Conservation (phyloP, 371 early-diverging fungal species). For the Mortierella sp. region DNA sequence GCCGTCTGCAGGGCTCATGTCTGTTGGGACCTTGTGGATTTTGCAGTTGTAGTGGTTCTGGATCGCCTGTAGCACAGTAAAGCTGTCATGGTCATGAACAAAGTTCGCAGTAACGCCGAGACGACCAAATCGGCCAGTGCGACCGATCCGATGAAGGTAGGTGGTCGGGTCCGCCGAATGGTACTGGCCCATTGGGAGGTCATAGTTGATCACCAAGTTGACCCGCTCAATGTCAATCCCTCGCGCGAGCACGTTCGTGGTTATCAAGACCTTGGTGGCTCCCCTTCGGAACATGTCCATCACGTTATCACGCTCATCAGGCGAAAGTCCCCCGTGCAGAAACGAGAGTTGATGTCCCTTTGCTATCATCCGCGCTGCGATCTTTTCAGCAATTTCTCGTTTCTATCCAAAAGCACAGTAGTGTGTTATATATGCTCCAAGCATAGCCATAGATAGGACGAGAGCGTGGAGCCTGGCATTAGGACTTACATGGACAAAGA, state of each 20-base stretch:
- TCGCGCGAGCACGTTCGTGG: constrained; percentile 97
- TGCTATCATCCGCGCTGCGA: constrained; percentile 74
- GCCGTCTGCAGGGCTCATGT: constrained; percentile 74
- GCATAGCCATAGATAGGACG: background rate
- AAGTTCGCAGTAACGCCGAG: constrained; percentile 97
- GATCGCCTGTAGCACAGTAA: constrained; percentile 74
- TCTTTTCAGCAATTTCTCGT: constrained; percentile 81
- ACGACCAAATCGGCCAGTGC: constrained; percentile 98
- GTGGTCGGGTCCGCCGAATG: constrained; percentile 85
- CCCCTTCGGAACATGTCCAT: constrained; percentile 93
- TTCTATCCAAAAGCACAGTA: constrained; percentile 46
- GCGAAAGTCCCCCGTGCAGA: constrained; percentile 86
- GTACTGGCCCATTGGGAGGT: constrained; percentile 77
- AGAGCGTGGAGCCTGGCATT: background rate
- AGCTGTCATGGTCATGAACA: constrained; percentile 77
- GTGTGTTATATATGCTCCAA: background rate
- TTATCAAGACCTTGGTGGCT: constrained; percentile 90
- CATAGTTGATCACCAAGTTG: constrained; percentile 97
- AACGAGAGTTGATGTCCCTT: constrained; percentile 84
- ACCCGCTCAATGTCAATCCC: constrained; percentile 98
- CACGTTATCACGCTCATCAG: constrained; percentile 84
- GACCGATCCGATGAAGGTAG: constrained; percentile 98
- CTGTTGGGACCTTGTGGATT: constrained; percentile 77
- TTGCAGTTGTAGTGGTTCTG: constrained; percentile 73
- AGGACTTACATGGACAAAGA: constrained; percentile 84